phyloP scores from a whole-genome alignment of 2,329 filamentous ascomycete genomes.

The Penicillium sumatraense region DNA sequence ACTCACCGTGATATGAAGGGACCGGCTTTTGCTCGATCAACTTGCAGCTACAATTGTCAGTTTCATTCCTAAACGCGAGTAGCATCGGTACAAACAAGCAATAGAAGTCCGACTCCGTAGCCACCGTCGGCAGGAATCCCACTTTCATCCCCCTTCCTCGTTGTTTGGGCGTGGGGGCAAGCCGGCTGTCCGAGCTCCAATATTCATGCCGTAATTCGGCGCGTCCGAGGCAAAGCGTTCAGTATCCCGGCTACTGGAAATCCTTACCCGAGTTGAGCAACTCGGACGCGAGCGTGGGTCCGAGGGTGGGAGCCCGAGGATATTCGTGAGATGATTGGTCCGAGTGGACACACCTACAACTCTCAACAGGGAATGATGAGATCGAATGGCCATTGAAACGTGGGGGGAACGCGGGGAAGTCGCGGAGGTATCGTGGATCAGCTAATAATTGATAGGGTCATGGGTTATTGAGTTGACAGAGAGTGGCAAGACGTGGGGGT shows the following conservation, averaged over 20 bases:
- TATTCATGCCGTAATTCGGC: background rate
- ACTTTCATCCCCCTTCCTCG: too few species aligned
- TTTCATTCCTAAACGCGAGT: too few species aligned
- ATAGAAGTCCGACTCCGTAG: too few species aligned
- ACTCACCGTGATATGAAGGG: background rate
- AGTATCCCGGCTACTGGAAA: background rate
- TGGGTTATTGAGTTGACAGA: background rate
- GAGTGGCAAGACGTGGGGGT: conserved; percentile 10
- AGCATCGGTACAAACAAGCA: too few species aligned
- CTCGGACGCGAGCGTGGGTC: background rate
- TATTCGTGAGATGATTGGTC: background rate
- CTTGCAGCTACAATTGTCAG: too few species aligned
- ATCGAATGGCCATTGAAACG: background rate
- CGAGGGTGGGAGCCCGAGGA: background rate
- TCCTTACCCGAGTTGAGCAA: background rate
- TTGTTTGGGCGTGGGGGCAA: background rate
- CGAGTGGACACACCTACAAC: background rate
- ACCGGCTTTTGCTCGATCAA: background rate
- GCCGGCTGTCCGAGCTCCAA: background rate
- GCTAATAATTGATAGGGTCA: too few species aligned
- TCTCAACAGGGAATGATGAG: background rate
- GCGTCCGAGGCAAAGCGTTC: background rate
- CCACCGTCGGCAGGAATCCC: too few species aligned
- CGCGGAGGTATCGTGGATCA: background rate
- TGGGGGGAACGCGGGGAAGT: conserved; percentile 24